Evolutionary conservation across 148 eudicot genomes (phyloP), one percentile per base, ranked within the genome.

Genomic region (Talinum fruticosum): DNA sequence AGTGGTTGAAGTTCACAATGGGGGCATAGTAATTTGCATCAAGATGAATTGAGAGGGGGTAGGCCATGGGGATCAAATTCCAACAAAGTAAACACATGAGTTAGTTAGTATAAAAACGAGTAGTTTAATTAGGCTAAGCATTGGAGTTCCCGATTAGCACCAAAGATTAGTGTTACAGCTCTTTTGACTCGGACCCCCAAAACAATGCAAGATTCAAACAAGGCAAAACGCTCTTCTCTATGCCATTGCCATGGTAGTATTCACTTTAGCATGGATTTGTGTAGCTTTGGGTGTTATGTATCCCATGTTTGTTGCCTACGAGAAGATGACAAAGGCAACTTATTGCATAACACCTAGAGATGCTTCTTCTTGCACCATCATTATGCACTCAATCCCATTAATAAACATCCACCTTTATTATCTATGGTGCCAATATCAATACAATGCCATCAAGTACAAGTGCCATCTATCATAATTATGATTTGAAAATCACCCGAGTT

Each of bases 281-380:
- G 18, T 19, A 67, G 13, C 10, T 67, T 34, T 67, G 41, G 77
- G 57, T 35, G 8, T 66, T 62, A 76, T 66, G 24, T 76, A 76
- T 53, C 41, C 69, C 67, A 67, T 45, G 71, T 33, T 76, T 33
- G 30, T 65, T 65, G 71, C 59, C 71, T 19, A 44, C 21, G 61
- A 65, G 38, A 66, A 76, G 30, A 66, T 76, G 71, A 76, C 78
- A 59, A 74, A 74, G 57, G 41, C 8, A 66, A 30, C 44, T 59
- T 12, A 75, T 75, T 76, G 72, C 78, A 76, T 76, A 76, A 66
- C 62, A 76, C 78, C 78, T 65, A 76, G 72, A 76, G 72, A 76
- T 75, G 71, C 78, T 76, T 38, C 70, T 75, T 51, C 77, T 75
- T 21, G 15, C 77, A 62, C 44, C 77, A 61, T 62, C 57, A 62